phyloP scores from a whole-genome alignment of 495 filamentous ascomycete species.

The Aspergillus affinis region DNA sequence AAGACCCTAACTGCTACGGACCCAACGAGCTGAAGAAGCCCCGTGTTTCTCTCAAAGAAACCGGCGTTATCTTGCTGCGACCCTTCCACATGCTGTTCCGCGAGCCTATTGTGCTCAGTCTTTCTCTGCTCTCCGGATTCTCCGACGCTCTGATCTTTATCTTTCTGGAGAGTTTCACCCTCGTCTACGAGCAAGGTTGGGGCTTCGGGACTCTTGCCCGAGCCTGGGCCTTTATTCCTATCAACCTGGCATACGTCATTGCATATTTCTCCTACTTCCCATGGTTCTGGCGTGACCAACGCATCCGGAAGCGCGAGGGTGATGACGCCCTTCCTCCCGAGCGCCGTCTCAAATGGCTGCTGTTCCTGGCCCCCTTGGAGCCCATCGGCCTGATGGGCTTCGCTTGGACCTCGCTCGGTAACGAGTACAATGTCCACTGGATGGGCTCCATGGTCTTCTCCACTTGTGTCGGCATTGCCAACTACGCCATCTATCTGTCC shows the following conservation, averaged over 20 bases:
- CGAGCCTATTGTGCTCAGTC: slow-evolving; percentile 4
- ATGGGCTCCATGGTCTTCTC: slow-evolving; percentile 2
- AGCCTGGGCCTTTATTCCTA: slow-evolving; percentile 5
- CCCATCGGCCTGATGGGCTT: slow-evolving; percentile 3
- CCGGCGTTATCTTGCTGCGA: slow-evolving; percentile 2
- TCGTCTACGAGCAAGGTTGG: slow-evolving; percentile 1
- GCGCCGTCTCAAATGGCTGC: slow-evolving; percentile 5
- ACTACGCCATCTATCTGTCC: slow-evolving; percentile 3
- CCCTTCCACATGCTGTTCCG: slow-evolving; percentile 5
- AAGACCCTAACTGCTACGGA: slow-evolving; percentile 5
- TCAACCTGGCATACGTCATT: slow-evolving; percentile 3
- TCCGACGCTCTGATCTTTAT: slow-evolving; percentile 7
- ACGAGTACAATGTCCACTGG: background rate
- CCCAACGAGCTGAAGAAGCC: slow-evolving; percentile 6
- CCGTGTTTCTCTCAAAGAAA: background rate
- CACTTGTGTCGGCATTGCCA: slow-evolving; percentile 1
- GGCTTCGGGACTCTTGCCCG: background rate
- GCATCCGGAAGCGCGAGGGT: background rate
- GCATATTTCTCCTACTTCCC: slow-evolving; percentile 1
- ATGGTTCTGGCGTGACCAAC: slow-evolving; percentile 8
- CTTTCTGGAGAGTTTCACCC: slow-evolving; percentile 5
- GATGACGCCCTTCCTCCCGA: slow-evolving; percentile 1
- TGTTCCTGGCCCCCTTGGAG: slow-evolving; percentile 2
- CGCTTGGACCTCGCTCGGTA: slow-evolving; percentile 1
- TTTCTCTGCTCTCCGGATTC: slow-evolving; percentile 5